Conservation (phyloP, 2,329 filamentous ascomycete genomes). For the Pseudogymnoascus sp. region DNA sequence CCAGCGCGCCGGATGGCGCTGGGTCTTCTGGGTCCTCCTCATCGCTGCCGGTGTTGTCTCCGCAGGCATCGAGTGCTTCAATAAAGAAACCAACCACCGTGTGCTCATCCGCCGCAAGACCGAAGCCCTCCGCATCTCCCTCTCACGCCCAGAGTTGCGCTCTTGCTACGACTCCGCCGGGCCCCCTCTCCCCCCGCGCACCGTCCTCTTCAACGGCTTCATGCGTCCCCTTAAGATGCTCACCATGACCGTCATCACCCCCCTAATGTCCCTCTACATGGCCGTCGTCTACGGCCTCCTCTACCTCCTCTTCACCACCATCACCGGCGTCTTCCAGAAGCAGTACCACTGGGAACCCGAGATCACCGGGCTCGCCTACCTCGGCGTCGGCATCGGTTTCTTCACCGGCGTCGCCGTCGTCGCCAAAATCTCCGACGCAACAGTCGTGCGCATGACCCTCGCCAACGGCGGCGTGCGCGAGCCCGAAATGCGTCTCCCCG, state of each 20-base stretch:
- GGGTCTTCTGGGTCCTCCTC: conserved; percentile 37
- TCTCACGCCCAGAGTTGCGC: conserved; percentile 35
- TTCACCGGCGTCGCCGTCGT: conserved; percentile 35
- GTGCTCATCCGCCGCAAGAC: conserved; percentile 44
- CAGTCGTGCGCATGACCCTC: conserved; percentile 38
- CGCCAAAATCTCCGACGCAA: conserved; percentile 36
- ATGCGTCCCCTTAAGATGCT: conserved; percentile 41
- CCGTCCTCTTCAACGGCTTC: conserved; percentile 35
- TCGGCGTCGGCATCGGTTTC: conserved; percentile 36
- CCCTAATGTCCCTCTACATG: conserved; percentile 41
- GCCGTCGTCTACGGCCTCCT: conserved; percentile 44
- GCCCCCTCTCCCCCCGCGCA: conserved; percentile 19
- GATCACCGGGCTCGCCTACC: conserved; percentile 36
- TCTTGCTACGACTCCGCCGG: conserved; percentile 35
- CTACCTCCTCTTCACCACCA: conserved; percentile 46
- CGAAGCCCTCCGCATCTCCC: conserved; percentile 34
- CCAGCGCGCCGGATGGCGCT: conserved; percentile 44
- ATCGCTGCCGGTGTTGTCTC: conserved; percentile 34
- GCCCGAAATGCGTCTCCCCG: conserved; percentile 35
- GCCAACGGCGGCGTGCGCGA: conserved; percentile 32
- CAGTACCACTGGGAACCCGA: conserved; percentile 36
- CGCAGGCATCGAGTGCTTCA: conserved; percentile 33
- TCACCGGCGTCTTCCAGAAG: conserved; percentile 39
- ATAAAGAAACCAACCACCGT: conserved; percentile 39
- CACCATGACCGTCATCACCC: conserved; percentile 31